These are phyloP conservation scores for Paxillus ammoniavirescens DNA, from an alignment of 768 basidiomycete genomes.

Conservation along the genomic window DNA sequence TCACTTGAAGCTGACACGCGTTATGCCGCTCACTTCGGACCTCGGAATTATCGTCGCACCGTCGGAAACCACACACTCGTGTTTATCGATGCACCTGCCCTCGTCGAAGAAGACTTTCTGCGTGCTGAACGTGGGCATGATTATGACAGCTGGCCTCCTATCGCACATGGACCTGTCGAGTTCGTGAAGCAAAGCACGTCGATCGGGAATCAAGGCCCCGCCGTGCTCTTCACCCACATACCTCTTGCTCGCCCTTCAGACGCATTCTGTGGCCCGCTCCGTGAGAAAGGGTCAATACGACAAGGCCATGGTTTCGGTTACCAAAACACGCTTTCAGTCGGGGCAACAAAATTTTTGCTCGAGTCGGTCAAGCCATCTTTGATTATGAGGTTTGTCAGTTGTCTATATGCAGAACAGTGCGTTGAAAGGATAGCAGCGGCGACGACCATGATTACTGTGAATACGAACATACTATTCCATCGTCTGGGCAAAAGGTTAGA, in stretches of 20 bases:
- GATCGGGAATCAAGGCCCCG: conserved; percentile 37
- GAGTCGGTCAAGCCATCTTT: conserved; percentile 60
- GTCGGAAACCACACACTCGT: conserved; percentile 73
- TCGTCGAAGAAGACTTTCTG: conserved; percentile 70
- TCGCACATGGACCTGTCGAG: conserved; percentile 50
- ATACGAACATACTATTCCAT: conserved; percentile 47
- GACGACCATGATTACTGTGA: conserved; percentile 98
- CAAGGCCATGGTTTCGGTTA: conserved; percentile 79
- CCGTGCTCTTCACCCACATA: conserved; percentile 83
- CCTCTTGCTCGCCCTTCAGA: conserved; percentile 76
- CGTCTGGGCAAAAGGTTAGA: conserved; percentile 34
- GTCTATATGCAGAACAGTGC: not conserved
- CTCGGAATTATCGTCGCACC: conserved; percentile 58
- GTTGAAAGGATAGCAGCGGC: conserved; percentile 48
- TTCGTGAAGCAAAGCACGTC: conserved; percentile 46
- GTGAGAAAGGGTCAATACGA: conserved; percentile 73
- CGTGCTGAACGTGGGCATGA: conserved; percentile 41
- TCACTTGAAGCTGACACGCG: conserved; percentile 49
- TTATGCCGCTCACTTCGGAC: conserved; percentile 76
- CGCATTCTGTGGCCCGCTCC: conserved; percentile 69
- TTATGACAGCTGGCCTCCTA: conserved; percentile 47
- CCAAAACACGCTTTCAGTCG: conserved; percentile 76
- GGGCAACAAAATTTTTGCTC: conserved; percentile 66
- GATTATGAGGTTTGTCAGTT: conserved; percentile 63
- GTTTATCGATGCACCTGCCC: conserved; percentile 68